Evolutionary conservation across 495 filamentous ascomycete species (phyloP).

Genomic region (Penicillium angulare): DNA sequence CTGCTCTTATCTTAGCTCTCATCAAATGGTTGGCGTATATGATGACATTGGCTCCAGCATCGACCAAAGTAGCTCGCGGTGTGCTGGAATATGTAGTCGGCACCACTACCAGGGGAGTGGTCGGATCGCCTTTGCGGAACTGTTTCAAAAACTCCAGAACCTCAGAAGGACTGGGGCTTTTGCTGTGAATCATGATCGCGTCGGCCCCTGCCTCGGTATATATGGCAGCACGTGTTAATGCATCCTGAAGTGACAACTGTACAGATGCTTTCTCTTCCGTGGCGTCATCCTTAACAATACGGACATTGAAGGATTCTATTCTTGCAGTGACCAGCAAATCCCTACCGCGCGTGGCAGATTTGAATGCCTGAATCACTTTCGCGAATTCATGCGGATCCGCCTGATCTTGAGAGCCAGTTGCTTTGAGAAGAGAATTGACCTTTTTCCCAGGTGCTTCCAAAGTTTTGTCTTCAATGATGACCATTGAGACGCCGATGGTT

Average conservation of each 20-base stretch:
- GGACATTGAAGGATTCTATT: constrained; percentile 6
- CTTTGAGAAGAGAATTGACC: constrained; percentile 6
- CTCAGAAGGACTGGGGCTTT: not conserved
- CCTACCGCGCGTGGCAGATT: not conserved
- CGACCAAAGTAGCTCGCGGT: not conserved
- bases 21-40: constrained; percentile 11
- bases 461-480: constrained; percentile 4
- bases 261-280: not conserved
- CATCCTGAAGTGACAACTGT: constrained; percentile 1
- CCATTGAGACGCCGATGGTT: not conserved
- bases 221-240: not conserved
- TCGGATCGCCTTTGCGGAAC: not conserved
- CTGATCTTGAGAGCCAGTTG: not conserved
- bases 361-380: not conserved
- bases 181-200: constrained; percentile 10
- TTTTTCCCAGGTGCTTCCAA: constrained; percentile 1
- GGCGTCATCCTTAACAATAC: not conserved
- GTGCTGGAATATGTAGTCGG: constrained; percentile 3
- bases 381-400: not conserved
- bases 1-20: not conserved
- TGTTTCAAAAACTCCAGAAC: not conserved
- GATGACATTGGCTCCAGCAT: constrained; percentile 6
- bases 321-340: constrained; percentile 6
- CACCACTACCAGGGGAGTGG: constrained; percentile 3
- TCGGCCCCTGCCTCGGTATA: constrained; percentile 3